Evolutionary conservation across 257 asterid species (phyloP).

Genomic region (Solanum etuberosum): DNA sequence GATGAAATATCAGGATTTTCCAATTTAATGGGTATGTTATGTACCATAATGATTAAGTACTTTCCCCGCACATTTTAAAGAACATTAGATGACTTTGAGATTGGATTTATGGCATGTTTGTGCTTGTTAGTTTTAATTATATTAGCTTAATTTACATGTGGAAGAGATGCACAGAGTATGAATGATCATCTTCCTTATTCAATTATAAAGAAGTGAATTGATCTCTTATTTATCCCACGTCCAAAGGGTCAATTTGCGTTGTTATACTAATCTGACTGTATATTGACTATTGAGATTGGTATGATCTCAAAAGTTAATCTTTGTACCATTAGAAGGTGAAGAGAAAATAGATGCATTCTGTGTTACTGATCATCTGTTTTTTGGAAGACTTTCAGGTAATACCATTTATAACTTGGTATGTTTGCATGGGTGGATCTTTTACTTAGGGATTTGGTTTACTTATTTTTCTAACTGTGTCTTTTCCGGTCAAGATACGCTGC

Average conservation of each 20-base stretch:
- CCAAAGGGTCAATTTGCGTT: background rate
- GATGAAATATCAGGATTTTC: background rate
- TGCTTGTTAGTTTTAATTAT: background rate
- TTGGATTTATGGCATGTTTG: background rate
- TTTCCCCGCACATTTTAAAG: background rate
- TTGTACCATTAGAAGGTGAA: background rate
- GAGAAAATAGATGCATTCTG: background rate
- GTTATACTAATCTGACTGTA: background rate
- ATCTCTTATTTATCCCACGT: background rate
- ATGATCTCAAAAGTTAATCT: background rate
- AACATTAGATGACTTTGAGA: background rate
- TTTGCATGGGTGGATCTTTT: background rate
- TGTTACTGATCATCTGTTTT: background rate
- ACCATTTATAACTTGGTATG: background rate
- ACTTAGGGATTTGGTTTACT: background rate
- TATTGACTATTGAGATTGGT: background rate
- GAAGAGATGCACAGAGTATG: background rate
- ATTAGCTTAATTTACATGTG: background rate
- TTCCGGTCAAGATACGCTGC: slow-evolving; percentile 63
- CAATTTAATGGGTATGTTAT: background rate
- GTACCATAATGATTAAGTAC: background rate
- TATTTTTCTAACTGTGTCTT: background rate
- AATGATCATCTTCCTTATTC: background rate
- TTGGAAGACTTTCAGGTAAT: background rate
- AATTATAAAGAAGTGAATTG: background rate